These are phyloP conservation scores for Trametes pubescens DNA, from an alignment of 1,284 basidiomycete species.

Conservation along the genomic window DNA sequence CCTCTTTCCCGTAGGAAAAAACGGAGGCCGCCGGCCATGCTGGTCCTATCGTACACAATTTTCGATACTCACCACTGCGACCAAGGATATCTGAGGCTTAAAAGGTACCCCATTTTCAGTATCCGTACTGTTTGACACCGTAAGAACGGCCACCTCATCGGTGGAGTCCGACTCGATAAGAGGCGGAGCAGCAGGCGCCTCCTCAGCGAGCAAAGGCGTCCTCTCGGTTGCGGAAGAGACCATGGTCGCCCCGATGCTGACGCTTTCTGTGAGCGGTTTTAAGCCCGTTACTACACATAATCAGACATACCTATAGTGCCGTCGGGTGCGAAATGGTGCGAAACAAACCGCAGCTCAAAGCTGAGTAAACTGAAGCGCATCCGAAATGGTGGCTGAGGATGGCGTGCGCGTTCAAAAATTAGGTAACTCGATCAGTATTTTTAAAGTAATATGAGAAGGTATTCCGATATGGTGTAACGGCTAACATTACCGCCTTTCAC, in stretches of 20 bases:
- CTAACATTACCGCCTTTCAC: conserved; percentile 79
- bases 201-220: background rate
- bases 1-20: background rate
- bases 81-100: background rate
- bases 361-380: no score
- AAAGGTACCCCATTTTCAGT: background rate
- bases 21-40: no score
- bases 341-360: no score
- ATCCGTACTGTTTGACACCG: background rate
- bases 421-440: background rate
- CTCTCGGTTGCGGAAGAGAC: background rate
- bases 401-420: background rate
- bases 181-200: background rate
- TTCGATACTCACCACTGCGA: background rate
- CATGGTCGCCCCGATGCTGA: background rate
- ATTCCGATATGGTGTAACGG: conserved; percentile 72
- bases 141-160: background rate
- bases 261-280: no score
- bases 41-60: no score
- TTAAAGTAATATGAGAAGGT: background rate
- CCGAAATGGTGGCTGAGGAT: background rate
- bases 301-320: no score
- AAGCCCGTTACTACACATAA: no score
- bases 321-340: no score
- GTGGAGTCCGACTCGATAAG: background rate